Evolutionary conservation across 805 yeast genomes (phyloP), one percentile per base, ranked within the genome.

Genomic region (Starmerella sirachaensis): DNA sequence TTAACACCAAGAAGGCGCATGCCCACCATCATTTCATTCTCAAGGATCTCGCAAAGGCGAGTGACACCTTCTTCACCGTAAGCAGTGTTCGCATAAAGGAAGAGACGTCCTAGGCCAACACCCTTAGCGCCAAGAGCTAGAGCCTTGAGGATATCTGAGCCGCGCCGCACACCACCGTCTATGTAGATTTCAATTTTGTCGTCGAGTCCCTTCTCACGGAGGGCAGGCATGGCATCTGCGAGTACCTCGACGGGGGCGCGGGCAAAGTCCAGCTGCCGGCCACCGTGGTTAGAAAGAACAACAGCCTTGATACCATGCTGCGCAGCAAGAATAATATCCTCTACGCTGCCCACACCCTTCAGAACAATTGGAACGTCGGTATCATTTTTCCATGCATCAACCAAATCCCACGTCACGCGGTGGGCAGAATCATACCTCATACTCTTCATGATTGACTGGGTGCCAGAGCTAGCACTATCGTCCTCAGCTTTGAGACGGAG

Each of bases 381-480:
- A n/a, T 27, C 26, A 13, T 25, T 25, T 30, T 42, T 58, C 63
- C 37, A 24, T 14, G 52, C 63, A 19, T 55, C 64, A 33, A 63
- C 64, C 3, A 51, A 53, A 26, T 62, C 65, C 36, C 50, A 53
- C 38, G 62, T 63, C 9, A 61, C 62, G 5, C 29, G 35, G 17
- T 58, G 60, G 37, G 41, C 38, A 3, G 40, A 26, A 18, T 35
- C 42, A 22, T 33, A 38, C 8, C 30, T 32, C 71, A 72, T 70
- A 54, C 81, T 94, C 58, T 81, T 83, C 57, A 84, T 94, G 49
- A 95, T 72, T 46, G 86, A 72, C 8, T 94, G 95, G 26, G 83
- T 64, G 42, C 79, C 77, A 6, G 94, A 93, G 0, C 94, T 93
- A 63, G 85, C 94, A 11, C 26, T 9, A 20, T 31, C n/a, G 10